These are phyloP conservation scores for Pholiota molesta DNA, from an alignment of 768 basidiomycete genomes.

Conservation along the genomic window DNA sequence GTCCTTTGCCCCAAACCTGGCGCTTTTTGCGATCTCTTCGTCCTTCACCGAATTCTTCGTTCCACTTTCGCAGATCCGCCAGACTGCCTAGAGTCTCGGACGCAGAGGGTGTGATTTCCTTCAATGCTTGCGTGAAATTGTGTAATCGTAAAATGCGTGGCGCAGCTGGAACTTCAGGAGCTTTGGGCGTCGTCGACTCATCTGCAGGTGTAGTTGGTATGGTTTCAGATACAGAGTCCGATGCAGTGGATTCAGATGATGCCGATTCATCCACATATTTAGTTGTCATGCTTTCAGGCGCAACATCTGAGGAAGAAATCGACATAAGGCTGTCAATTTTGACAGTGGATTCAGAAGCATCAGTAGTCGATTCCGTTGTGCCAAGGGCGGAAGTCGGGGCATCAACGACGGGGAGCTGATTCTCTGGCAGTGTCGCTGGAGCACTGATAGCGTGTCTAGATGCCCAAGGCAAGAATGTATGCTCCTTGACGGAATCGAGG, in stretches of 20 bases:
- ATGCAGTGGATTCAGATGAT: not conserved
- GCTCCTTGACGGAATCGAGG: slow-evolving; percentile 88
- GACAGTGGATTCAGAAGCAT: not conserved
- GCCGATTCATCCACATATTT: not conserved
- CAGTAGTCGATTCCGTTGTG: not conserved
- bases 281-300: not conserved
- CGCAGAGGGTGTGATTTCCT: slow-evolving; percentile 88
- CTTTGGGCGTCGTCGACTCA: not conserved
- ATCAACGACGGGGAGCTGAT: not conserved
- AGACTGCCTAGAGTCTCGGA: slow-evolving; percentile 82
- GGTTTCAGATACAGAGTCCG: not conserved
- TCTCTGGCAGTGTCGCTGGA: slow-evolving; percentile 1
- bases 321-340: not conserved
- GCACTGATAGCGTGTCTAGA: slow-evolving; percentile 12
- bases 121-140: slow-evolving; percentile 81
- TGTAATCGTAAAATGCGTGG: slow-evolving; percentile 18
- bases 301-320: not conserved
- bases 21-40: slow-evolving; percentile 62
- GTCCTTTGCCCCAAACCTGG: slow-evolving; percentile 85
- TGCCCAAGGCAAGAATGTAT: slow-evolving; percentile 79
- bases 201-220: slow-evolving; percentile 2
- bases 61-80: slow-evolving; percentile 82
- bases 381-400: not conserved
- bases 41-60: slow-evolving; percentile 93
- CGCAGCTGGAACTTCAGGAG: slow-evolving; percentile 7